A percentile compares a stretch with the other conserved stretches of the same genome.
Evolutionary conservation across 148 eudicot species (phyloP).

Genomic region (Limonium bicolor): DNA sequence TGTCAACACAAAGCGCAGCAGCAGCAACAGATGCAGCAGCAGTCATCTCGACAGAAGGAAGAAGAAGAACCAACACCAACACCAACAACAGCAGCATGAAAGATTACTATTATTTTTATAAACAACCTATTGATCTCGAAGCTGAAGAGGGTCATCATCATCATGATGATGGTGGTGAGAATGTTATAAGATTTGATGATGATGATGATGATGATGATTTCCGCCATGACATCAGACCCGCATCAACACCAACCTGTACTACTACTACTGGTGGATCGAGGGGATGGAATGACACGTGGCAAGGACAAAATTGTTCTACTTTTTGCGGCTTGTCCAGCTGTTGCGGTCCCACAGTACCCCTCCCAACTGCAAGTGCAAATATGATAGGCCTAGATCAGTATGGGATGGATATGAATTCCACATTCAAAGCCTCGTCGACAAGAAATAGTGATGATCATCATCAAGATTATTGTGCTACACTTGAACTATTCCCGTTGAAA

Average conservation of each 20-base stretch:
- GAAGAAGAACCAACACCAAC: constrained; percentile 12
- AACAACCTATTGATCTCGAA: no score
- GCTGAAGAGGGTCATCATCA: no score
- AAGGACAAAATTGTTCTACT: constrained; percentile 9
- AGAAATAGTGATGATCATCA: neutral
- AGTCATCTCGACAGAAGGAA: constrained; percentile 9
- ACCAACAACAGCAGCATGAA: no score
- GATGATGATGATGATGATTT: no score
- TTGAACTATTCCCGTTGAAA: constrained; percentile 28
- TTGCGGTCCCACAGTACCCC: constrained; percentile 5
- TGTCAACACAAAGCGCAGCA: constrained; percentile 15
- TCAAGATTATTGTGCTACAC: constrained; percentile 12
- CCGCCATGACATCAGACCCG: no score
- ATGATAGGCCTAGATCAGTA: neutral
- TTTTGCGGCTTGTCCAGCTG: neutral
- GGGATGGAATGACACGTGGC: constrained; percentile 63
- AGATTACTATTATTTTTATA: neutral
- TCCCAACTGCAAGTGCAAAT: neutral
- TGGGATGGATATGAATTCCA: neutral
- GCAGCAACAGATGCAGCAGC: constrained; percentile 14
- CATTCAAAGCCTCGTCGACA: constrained; percentile 3
- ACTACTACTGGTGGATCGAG: neutral
- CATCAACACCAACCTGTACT: no score
- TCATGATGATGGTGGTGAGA: no score
- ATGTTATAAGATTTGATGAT: no score